A percentile compares a stretch with the other conserved stretches of the same genome.
Evolutionary conservation across 352 stramenopile species (phyloP).

Genomic region (Phytopythium sindhum): DNA sequence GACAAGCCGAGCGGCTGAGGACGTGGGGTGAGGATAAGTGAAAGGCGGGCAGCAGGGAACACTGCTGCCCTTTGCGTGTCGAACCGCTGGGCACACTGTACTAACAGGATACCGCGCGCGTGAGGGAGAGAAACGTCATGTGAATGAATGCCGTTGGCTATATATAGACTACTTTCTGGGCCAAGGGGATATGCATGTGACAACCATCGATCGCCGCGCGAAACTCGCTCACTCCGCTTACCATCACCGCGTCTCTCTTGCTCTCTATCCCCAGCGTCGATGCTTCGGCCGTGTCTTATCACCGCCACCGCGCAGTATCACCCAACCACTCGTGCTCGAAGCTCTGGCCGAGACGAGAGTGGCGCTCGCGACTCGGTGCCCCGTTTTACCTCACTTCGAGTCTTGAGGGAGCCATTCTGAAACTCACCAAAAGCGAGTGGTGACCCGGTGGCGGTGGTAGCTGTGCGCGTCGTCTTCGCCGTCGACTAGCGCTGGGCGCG

Average conservation of each 20-base stretch:
- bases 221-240: neutral
- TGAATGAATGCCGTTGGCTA: neutral
- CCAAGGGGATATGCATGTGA: neutral
- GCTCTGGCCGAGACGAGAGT: neutral
- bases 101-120: neutral
- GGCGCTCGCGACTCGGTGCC: neutral
- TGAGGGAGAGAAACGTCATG: neutral
- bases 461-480: neutral
- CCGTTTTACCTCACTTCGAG: neutral
- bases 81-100: neutral
- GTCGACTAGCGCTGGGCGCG: neutral
- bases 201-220: neutral
- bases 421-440: neutral
- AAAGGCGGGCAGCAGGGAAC: too few relatives aligned
- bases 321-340: neutral
- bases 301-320: neutral
- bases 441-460: neutral
- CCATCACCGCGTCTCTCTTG: neutral
- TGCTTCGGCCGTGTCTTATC: neutral
- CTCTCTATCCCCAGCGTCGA: neutral
- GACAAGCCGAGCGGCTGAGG: neutral
- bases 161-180: neutral
- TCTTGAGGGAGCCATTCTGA: neutral
- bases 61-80: neutral
- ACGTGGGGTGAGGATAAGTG: too few relatives aligned